Conservation (phyloP, 352 stramenopile species). For the Phytopythium delawarense region DNA sequence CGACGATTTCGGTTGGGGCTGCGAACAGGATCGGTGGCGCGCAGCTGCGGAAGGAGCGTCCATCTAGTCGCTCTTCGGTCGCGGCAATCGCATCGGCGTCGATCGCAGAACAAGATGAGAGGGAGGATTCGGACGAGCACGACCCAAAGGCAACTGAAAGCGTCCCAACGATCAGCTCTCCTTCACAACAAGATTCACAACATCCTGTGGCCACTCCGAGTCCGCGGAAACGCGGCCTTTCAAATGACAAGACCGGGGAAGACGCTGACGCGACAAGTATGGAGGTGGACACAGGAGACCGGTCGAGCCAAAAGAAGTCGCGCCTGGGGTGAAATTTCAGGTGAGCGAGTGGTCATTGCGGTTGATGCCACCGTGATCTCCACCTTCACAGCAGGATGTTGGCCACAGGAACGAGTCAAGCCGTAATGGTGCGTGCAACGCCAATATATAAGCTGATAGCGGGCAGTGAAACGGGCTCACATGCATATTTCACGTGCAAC, state of each 20-base stretch:
- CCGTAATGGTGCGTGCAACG: background rate
- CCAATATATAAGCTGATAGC: background rate
- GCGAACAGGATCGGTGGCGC: constrained; percentile 9
- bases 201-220: background rate
- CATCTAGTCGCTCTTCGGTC: constrained; percentile 29
- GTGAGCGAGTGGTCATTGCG: background rate
- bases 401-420: background rate
- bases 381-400: background rate
- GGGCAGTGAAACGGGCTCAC: background rate
- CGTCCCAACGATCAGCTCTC: background rate
- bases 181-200: background rate
- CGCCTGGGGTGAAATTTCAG: background rate
- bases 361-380: background rate
- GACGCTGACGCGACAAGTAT: background rate
- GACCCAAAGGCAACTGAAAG: background rate
- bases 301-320: background rate
- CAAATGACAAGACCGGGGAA: background rate
- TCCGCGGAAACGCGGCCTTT: background rate
- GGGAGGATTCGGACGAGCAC: constrained; percentile 5
- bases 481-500: background rate
- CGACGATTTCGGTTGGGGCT: constrained; percentile 23
- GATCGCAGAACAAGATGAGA: constrained; percentile 27
- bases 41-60: constrained; percentile 25
- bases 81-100: constrained; percentile 27
- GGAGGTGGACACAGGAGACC: background rate